These are phyloP conservation scores for Hypoxylon perforatum DNA, from an alignment of 495 filamentous ascomycete genomes.

Conservation along the genomic window DNA sequence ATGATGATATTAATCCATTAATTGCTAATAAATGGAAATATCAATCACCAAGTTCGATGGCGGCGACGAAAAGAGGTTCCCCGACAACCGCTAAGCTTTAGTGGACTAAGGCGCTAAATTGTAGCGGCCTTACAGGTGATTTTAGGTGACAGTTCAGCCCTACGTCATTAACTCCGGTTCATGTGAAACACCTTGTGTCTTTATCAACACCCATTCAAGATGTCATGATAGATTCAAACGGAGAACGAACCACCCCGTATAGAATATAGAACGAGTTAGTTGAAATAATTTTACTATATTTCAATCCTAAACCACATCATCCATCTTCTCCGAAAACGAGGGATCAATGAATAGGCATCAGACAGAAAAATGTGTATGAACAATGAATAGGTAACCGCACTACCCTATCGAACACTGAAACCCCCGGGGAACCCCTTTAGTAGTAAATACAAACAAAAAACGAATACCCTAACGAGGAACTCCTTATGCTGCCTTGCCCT, in stretches of 20 bases:
- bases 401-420: too few relatives aligned
- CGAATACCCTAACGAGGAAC: too few relatives aligned
- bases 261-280: neutral
- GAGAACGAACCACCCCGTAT: neutral
- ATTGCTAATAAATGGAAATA: neutral
- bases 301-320: neutral
- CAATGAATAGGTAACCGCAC: too few relatives aligned
- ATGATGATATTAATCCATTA: too few relatives aligned
- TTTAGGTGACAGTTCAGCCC: slow-evolving; percentile 6
- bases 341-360: neutral
- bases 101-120: slow-evolving; percentile 2
- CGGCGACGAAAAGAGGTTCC: slow-evolving; percentile 2
- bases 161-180: slow-evolving; percentile 11
- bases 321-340: neutral
- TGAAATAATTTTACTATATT: neutral
- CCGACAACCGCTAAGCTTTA: slow-evolving; percentile 21
- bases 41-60: neutral
- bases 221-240: neutral
- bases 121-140: neutral
- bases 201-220: neutral
- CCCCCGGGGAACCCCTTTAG: too few relatives aligned
- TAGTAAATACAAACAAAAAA: too few relatives aligned
- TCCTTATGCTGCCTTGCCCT: too few relatives aligned
- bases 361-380: too few relatives aligned
- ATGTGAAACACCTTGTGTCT: neutral